phyloP scores from a whole-genome alignment of 2,329 filamentous ascomycete species.

The Macrophomina phaseolina region DNA sequence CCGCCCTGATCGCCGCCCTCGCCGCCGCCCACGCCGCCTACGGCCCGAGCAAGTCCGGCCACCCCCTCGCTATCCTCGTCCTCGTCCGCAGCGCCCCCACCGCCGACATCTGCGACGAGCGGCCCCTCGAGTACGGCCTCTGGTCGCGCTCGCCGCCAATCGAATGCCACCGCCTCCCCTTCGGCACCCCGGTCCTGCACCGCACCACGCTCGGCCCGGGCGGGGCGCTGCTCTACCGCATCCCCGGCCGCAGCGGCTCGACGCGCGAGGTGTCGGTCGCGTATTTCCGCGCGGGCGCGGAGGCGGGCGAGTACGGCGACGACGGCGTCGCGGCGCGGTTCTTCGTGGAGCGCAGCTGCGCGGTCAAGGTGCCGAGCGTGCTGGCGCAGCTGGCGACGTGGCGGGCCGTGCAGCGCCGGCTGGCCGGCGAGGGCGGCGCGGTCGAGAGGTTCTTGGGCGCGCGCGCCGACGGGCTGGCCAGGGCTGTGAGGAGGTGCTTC shows the following conservation, averaged over 20 bases:
- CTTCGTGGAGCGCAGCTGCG: slow-evolving; percentile 84
- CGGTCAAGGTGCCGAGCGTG: slow-evolving; percentile 93
- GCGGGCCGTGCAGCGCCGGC: slow-evolving; percentile 96
- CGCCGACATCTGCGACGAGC: slow-evolving; percentile 93
- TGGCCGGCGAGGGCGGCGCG: slow-evolving; percentile 73
- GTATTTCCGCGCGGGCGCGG: slow-evolving; percentile 90
- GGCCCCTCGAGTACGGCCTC: slow-evolving; percentile 83
- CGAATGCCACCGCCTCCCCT: slow-evolving; percentile 80
- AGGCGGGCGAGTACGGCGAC: slow-evolving; percentile 80
- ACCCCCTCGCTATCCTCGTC: slow-evolving; percentile 77
- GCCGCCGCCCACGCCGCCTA: slow-evolving; percentile 79
- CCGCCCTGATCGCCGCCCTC: slow-evolving; percentile 77
- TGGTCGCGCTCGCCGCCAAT: slow-evolving; percentile 60
- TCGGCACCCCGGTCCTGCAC: slow-evolving; percentile 66
- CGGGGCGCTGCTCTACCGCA: slow-evolving; percentile 80
- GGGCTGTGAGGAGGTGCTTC: slow-evolving; percentile 77
- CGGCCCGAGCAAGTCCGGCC: slow-evolving; percentile 61
- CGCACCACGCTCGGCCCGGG: slow-evolving; percentile 47
- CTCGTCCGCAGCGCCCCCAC: slow-evolving; percentile 79
- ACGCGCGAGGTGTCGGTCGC: slow-evolving; percentile 82
- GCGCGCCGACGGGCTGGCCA: slow-evolving; percentile 42
- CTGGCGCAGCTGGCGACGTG: slow-evolving; percentile 91
- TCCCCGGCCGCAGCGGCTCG: slow-evolving; percentile 65
- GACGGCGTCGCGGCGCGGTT: slow-evolving; percentile 72
- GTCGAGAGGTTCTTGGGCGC: slow-evolving; percentile 72